Conservation (phyloP, 2,329 filamentous ascomycete genomes). For the Phialophora tarda region DNA sequence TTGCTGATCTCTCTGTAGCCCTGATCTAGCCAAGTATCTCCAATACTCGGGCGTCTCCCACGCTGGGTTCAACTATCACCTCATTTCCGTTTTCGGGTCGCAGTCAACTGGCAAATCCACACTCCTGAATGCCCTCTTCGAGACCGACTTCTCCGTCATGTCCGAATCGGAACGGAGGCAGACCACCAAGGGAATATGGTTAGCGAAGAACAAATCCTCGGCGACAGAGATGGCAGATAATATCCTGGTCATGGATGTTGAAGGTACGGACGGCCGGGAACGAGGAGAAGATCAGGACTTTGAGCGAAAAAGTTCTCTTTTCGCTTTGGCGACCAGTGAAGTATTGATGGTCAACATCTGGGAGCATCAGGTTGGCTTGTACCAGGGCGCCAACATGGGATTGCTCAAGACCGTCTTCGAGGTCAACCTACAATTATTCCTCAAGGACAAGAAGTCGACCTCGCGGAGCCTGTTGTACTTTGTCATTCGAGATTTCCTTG, state of each 20-base stretch:
- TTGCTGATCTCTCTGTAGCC: constrained; percentile 55
- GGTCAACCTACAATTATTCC: constrained; percentile 94
- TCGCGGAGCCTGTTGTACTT: constrained; percentile 95
- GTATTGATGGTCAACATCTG: constrained; percentile 98
- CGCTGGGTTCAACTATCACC: constrained; percentile 97
- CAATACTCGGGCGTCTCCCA: constrained; percentile 77
- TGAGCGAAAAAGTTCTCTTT: constrained; percentile 95
- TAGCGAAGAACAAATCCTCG: constrained; percentile 86
- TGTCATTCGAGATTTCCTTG: constrained; percentile 96
- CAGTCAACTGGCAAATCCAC: constrained; percentile 99
- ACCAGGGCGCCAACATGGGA: constrained; percentile 99
- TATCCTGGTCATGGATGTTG: constrained; percentile 98
- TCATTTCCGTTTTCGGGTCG: constrained; percentile 98
- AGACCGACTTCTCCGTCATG: constrained; percentile 97
- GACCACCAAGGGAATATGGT: constrained; percentile 99
- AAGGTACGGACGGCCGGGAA: constrained; percentile 95
- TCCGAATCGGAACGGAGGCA: constrained; percentile 90
- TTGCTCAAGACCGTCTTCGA: constrained; percentile 98
- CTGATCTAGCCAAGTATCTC: constrained; percentile 81
- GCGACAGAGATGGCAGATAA: constrained; percentile 82
- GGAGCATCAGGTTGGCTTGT: constrained; percentile 98
- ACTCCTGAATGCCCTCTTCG: constrained; percentile 92
- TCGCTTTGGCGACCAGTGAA: constrained; percentile 95
- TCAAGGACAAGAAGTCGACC: constrained; percentile 90
- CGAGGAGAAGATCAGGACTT: constrained; percentile 98